Percentiles rank a stretch among this genome's conserved stretches.
phyloP scores from a whole-genome alignment of 805 yeast genomes.

The Hanseniaspora lachancei region DNA sequence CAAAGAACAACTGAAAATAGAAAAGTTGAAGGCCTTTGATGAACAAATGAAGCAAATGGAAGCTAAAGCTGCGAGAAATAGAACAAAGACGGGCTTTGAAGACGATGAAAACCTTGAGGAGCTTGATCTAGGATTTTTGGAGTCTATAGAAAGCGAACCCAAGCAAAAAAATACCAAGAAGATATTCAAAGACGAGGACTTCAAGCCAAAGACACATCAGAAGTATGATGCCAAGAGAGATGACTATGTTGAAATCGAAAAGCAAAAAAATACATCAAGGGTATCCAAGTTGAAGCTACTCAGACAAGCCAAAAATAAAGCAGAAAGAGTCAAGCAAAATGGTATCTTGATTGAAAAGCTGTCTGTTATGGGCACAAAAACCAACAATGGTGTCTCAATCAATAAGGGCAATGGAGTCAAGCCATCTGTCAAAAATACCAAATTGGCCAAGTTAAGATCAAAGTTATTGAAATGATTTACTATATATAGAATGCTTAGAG shows the following conservation, averaged over 20 bases:
- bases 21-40: constrained; percentile 25
- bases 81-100: neutral
- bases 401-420: neutral
- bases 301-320: constrained; percentile 7
- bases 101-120: constrained; percentile 26
- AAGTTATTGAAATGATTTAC: neutral
- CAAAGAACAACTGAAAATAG: constrained; percentile 15
- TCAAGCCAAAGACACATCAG: constrained; percentile 4
- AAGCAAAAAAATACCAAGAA: constrained; percentile 23
- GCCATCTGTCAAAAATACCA: constrained; percentile 5
- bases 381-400: neutral
- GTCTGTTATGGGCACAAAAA: neutral
- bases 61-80: constrained; percentile 10
- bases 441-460: constrained; percentile 3
- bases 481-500: neutral
- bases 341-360: constrained; percentile 8
- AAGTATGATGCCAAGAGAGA: constrained; percentile 8
- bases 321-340: constrained; percentile 5
- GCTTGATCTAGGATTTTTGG: constrained; percentile 31
- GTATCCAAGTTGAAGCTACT: constrained; percentile 4
- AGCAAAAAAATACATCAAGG: constrained; percentile 15
- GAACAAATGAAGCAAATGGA: constrained; percentile 21
- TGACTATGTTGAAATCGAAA: constrained; percentile 6
- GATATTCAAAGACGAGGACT: constrained; percentile 25
- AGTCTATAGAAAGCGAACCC: constrained; percentile 20